phyloP scores from a whole-genome alignment of 257 asterid genomes.

The Oldenlandia corymbosa region DNA sequence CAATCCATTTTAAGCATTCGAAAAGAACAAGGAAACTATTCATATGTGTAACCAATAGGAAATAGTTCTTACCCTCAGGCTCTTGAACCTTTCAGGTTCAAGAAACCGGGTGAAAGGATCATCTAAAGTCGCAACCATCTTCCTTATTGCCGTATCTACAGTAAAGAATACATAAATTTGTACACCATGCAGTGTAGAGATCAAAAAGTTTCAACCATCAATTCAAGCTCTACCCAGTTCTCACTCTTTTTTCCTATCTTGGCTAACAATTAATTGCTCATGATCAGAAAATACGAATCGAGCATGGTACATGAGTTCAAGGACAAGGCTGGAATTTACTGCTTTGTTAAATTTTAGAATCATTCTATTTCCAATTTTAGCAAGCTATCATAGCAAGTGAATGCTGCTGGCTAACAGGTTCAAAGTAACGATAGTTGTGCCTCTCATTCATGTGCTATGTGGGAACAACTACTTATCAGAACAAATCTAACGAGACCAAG shows the following conservation, averaged over 20 bases:
- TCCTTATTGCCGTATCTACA: conserved; percentile 79
- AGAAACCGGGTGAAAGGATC: conserved; percentile 96
- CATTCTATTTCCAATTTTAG: background rate
- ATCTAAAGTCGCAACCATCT: conserved; percentile 89
- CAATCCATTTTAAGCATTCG: conserved; percentile 5
- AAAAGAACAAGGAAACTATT: conserved; percentile 22
- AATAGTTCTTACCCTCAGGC: conserved; percentile 88
- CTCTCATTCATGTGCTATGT: background rate
- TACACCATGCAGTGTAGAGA: background rate
- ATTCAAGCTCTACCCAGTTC: background rate
- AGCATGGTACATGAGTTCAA: background rate
- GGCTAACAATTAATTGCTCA: background rate
- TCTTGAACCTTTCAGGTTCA: conserved; percentile 88
- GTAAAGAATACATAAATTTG: conserved; percentile 1
- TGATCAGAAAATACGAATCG: background rate
- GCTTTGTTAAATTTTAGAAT: background rate
- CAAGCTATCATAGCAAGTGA: background rate
- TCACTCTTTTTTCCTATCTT: background rate
- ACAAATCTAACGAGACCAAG: background rate
- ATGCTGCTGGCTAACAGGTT: background rate
- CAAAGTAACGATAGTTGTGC: background rate
- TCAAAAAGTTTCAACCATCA: background rate
- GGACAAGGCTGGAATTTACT: background rate
- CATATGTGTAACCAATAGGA: too few relatives aligned
- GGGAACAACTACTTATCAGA: background rate